Base-by-base conservation (phyloP, 768 basidiomycete genomes). In the Hypholoma fasciculare region DNA sequence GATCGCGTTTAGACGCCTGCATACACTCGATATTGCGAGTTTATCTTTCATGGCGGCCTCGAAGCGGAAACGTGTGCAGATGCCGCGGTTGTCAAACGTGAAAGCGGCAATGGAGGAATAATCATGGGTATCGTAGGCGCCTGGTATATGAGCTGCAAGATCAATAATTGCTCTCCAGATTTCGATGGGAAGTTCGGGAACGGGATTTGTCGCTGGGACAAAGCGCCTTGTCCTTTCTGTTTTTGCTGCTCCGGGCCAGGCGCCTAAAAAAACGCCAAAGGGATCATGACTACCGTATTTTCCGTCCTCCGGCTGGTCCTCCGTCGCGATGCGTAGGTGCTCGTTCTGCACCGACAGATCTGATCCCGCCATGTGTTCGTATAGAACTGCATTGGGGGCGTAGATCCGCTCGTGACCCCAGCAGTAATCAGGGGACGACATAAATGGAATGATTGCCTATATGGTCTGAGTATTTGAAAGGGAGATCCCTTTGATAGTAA, bases 131-230 rank as follows among this genome's bases (percentile, higher is more conserved):
- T 65, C 65, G 48, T 59, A 61, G 12, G 63, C 62, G 1, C 70
- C 71, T 20, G 71, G 67, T 17, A 71, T 65, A 30, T 60, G 48
- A 3, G 65, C 63, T 9, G 62, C 65, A 49, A 65, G 58, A 12
- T 36, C 48, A 44, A 72, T 65, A 17, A 71, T 67, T 20, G 63
- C 60, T 19, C 53, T 50, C 71, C 71, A 72, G 19, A 71, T 54
- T 59, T 72, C 71, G 27, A 63, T 46, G 11, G 71, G 71, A 17
- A 68, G 52, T 17, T 56, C 49, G 23, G 56, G 43, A n/a, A 54
- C 37, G n/a, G 48, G 23, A 13, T 38, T 38, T 8, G 37, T 16
- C 26, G 36, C 20, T 23, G 14, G 27, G 40, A 30, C 19, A 37
- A 20, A 30, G 6, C 44, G 26, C 40, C 12, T 51, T 30, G 26